phyloP scores from a whole-genome alignment of 352 stramenopile genomes.

The Pythium diclinum region DNA sequence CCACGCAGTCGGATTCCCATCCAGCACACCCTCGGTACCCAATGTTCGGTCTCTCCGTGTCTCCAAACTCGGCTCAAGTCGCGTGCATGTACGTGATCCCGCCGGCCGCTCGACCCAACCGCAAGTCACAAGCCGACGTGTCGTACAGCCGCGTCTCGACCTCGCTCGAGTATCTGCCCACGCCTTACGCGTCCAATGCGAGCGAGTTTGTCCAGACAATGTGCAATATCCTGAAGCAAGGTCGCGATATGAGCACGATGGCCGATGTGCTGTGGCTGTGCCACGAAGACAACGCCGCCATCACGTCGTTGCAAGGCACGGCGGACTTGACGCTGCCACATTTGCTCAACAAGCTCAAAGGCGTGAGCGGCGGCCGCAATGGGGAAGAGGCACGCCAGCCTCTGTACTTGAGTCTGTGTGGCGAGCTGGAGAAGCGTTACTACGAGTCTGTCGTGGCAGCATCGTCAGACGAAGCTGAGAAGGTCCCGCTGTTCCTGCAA shows the following conservation, averaged over 20 bases:
- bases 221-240: constrained; percentile 51
- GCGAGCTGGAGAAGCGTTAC: constrained; percentile 53
- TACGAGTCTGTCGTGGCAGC: constrained; percentile 9
- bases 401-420: constrained; percentile 58
- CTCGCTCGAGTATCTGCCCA: constrained; percentile 68
- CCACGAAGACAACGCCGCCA: constrained; percentile 60
- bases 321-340: constrained; percentile 49
- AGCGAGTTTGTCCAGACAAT: constrained; percentile 45
- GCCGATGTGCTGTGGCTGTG: constrained; percentile 78
- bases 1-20: background rate
- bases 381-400: constrained; percentile 37
- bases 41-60: constrained; percentile 68
- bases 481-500: constrained; percentile 49
- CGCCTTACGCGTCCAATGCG: constrained; percentile 43
- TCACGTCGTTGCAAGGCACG: constrained; percentile 51
- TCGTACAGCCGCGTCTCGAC: constrained; percentile 78
- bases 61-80: constrained; percentile 65
- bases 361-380: constrained; percentile 21
- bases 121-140: constrained; percentile 81
- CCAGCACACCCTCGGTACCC: constrained; percentile 35
- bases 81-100: constrained; percentile 69
- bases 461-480: background rate
- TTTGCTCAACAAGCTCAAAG: constrained; percentile 55
- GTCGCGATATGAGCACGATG: constrained; percentile 58
- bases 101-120: constrained; percentile 71